Evolutionary conservation across 2,329 filamentous ascomycete genomes (phyloP).

Genomic region (Periconia sp.): DNA sequence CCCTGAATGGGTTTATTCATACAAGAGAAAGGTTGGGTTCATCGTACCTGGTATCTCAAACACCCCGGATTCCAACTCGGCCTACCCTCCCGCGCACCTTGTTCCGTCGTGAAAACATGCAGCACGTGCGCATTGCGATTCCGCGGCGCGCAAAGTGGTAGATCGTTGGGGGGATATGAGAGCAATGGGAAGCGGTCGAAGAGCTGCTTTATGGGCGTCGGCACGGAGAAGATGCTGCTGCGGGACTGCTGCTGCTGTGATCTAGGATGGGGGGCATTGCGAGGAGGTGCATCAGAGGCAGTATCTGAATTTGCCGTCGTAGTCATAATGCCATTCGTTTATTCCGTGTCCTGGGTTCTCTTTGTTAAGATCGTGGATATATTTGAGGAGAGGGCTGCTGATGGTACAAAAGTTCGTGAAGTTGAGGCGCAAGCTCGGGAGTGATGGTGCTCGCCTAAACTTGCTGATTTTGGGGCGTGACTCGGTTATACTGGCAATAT

Average conservation of each 20-base stretch:
- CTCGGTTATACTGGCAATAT: neutral
- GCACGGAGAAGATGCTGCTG: slow-evolving; percentile 55
- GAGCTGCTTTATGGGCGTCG: slow-evolving; percentile 74
- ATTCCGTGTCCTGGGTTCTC: slow-evolving; percentile 1
- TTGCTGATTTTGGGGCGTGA: slow-evolving; percentile 13
- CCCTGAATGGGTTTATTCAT: neutral
- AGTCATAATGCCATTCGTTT: slow-evolving; percentile 17
- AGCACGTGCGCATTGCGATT: slow-evolving; percentile 59
- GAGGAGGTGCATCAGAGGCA: slow-evolving; percentile 4
- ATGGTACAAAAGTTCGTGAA: slow-evolving; percentile 9
- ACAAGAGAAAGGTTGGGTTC: neutral
- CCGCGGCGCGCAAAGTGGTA: slow-evolving; percentile 64
- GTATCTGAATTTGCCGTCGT: slow-evolving; percentile 15
- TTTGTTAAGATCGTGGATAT: neutral
- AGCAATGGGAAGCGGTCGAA: slow-evolving; percentile 83
- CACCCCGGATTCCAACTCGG: slow-evolving; percentile 92
- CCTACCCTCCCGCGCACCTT: slow-evolving; percentile 61
- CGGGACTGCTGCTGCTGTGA: slow-evolving; percentile 14
- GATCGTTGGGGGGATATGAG: slow-evolving; percentile 72
- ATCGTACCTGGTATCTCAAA: slow-evolving; percentile 86
- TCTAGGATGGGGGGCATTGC: neutral
- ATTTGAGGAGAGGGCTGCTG: neutral
- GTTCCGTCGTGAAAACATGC: slow-evolving; percentile 72
- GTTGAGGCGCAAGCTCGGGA: slow-evolving; percentile 22
- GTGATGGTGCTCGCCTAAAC: slow-evolving; percentile 26